Conservation (phyloP, 352 stramenopile genomes). For the Pythium biforme region DNA sequence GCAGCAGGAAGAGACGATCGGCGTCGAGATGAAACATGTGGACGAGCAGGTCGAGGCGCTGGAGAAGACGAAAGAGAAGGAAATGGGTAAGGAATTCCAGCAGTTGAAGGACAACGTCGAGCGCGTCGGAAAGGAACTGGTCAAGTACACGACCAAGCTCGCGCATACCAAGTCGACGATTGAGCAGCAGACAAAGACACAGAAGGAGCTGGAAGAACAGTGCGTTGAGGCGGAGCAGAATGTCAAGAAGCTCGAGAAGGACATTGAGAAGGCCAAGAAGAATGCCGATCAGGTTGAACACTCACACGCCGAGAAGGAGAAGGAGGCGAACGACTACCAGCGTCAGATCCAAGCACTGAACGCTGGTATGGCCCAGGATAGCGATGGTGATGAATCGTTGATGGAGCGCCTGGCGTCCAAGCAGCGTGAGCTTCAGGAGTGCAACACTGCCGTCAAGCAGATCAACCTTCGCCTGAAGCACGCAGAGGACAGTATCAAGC, state of each 20-base stretch:
- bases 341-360: conserved; percentile 87
- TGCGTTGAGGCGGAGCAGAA: conserved; percentile 73
- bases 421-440: conserved; percentile 79
- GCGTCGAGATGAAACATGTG: conserved; percentile 86
- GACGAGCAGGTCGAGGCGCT: conserved; percentile 43
- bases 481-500: conserved; percentile 81
- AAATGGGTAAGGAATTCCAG: conserved; percentile 86
- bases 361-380: conserved; percentile 77
- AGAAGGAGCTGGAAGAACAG: conserved; percentile 66
- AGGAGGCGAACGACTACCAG: conserved; percentile 68
- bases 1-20: conserved; percentile 51
- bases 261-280: conserved; percentile 76
- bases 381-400: conserved; percentile 72
- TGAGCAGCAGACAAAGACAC: conserved; percentile 59
- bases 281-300: conserved; percentile 57
- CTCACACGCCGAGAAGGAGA: conserved; percentile 49
- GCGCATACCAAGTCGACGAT: conserved; percentile 72
- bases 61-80: conserved; percentile 73
- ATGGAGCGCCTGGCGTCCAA: conserved; percentile 75
- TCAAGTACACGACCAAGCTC: conserved; percentile 83
- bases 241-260: conserved; percentile 77
- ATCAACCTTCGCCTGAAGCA: conserved; percentile 94
- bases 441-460: conserved; percentile 83
- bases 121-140: conserved; percentile 73
- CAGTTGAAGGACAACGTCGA: conserved; percentile 81